Percentiles rank a stretch among this genome's conserved stretches.
Evolutionary conservation across 1,284 basidiomycete genomes (phyloP).

Genomic region (Fomitiporia mediterranea): DNA sequence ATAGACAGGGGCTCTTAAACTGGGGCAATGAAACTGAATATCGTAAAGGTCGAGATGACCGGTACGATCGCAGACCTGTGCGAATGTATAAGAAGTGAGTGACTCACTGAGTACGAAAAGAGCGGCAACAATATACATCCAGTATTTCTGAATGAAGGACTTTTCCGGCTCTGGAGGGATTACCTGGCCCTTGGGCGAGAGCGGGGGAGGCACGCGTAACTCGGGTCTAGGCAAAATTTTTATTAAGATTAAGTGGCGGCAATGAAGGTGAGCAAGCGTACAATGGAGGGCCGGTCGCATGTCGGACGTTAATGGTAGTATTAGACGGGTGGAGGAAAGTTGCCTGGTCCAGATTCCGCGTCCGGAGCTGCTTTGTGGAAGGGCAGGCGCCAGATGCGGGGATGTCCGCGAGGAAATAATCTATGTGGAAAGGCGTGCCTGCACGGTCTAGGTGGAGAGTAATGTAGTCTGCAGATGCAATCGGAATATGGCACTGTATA

Average conservation of each 20-base stretch:
- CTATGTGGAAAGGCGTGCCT: constrained; percentile 52
- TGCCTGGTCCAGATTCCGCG: constrained; percentile 28
- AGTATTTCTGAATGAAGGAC: constrained; percentile 83
- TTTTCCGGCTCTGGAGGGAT: constrained; percentile 63
- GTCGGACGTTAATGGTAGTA: constrained; percentile 48
- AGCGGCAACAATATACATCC: constrained; percentile 70
- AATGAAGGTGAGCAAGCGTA: constrained; percentile 32
- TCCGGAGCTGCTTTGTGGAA: constrained; percentile 24
- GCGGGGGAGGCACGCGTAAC: constrained; percentile 58
- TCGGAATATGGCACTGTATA: constrained; percentile 55
- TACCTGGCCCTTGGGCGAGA: constrained; percentile 62
- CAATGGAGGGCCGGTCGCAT: constrained; percentile 51
- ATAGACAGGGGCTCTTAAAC: too few species aligned
- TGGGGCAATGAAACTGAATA: too few species aligned
- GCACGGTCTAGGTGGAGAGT: constrained; percentile 49
- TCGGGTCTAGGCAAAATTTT: constrained; percentile 45
- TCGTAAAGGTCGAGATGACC: too few species aligned
- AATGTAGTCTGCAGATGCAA: constrained; percentile 49
- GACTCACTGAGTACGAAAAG: constrained; percentile 57
- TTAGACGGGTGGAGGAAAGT: constrained; percentile 40
- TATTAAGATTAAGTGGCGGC: background rate
- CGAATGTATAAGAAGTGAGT: background rate
- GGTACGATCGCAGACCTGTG: background rate
- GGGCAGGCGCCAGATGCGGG: constrained; percentile 65
- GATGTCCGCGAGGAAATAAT: constrained; percentile 64